Evolutionary conservation across 306 rosid species (phyloP), one percentile per base, ranked within the genome.

Genomic region (Myrica gale): DNA sequence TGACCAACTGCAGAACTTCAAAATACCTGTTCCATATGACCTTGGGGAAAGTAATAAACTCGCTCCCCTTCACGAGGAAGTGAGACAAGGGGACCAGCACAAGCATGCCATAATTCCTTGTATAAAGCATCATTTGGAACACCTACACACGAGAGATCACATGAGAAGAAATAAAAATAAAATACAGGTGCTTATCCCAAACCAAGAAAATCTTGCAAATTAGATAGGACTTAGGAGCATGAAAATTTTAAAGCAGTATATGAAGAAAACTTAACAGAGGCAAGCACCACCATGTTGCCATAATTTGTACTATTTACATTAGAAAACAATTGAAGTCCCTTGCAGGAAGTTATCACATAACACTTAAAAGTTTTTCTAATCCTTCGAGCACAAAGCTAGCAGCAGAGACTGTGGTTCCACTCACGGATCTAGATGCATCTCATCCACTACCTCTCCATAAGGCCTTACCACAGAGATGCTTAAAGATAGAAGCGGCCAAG

Each of bases 81-180:
- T 79, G 91, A 87, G 79, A 94, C 98, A 74, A 94, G 98, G 69
- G 98, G 98, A 26, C 98, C 98, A 60, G 98, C 98, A 85, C 98
- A 94, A n/a, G 97, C 95, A 88, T 92, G 95, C 98, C 98, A 94
- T 82, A 94, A 77, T 87, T 94, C 97, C 93, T 85, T 94, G 88
- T 84, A 94, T 75, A 94, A 82, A 67, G 90, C 98, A 89, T 90
- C 90, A 66, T 81, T 84, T 62, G 89, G 75, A 32, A 81, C 42
- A 75, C 86, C 98, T 94, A 69, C 39, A 81, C 79, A 58, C 7
- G 43, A 57, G 74, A 68, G 73, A 21, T 57, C 16, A 17, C 41
- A 51, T n/a, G 16, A n/a, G 20, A 47, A 15, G 48, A 43, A 16
- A 46, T 9, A 48, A 53, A 16, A 71, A 50, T 1, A 71, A 53